Conservation (phyloP, 2,329 filamentous ascomycete species). For the Daldinia sp. region DNA sequence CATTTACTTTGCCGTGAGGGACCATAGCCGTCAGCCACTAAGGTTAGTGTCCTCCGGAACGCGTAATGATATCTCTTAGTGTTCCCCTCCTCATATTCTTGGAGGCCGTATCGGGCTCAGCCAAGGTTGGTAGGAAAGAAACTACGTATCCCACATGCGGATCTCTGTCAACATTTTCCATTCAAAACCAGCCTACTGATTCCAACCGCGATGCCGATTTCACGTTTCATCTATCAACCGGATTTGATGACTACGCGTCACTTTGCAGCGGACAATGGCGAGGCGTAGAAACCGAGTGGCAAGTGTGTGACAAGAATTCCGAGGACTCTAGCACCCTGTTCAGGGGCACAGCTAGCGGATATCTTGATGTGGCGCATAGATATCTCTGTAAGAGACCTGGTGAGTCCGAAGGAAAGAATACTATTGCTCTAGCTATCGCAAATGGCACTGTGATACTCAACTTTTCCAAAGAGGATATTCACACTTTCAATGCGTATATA, state of each 20-base stretch:
- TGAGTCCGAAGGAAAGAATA: not conserved
- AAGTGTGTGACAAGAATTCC: slow-evolving; percentile 2
- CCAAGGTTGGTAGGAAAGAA: not conserved
- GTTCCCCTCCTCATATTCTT: not conserved
- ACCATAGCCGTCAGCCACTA: not conserved
- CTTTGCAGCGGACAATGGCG: slow-evolving; percentile 11
- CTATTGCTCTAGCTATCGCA: slow-evolving; percentile 4
- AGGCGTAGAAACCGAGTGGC: not conserved
- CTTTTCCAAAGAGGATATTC: not conserved
- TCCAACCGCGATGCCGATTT: not conserved
- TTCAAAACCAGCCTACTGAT: not conserved
- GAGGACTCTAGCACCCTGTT: slow-evolving; percentile 8
- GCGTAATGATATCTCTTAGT: not conserved
- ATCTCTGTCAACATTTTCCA: slow-evolving; percentile 5
- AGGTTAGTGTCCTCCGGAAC: not conserved
- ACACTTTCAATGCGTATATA: slow-evolving; percentile 4
- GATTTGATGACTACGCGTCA: slow-evolving; percentile 7
- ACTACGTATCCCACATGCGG: not conserved
- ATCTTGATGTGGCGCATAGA: slow-evolving; percentile 9
- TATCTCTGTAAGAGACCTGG: slow-evolving; percentile 1
- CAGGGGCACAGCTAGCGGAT: not conserved
- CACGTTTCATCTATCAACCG: not conserved
- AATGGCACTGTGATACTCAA: slow-evolving; percentile 6
- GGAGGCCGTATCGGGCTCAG: not conserved
- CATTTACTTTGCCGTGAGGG: not conserved